Conservation (phyloP, 2,329 filamentous ascomycete species). For the Colletotrichum sp. region DNA sequence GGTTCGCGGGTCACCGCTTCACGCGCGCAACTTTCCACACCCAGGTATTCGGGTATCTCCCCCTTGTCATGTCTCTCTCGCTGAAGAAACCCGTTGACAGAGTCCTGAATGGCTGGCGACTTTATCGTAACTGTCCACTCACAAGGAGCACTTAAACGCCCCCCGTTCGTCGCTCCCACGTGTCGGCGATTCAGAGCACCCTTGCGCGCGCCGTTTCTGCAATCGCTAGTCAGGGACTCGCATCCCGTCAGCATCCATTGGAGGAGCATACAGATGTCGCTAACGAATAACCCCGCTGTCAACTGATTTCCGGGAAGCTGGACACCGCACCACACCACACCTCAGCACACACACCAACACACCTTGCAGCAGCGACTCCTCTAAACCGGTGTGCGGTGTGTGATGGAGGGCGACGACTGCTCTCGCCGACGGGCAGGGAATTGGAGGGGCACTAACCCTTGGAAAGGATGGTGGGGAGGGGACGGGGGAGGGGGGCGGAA, state of each 20-base stretch:
- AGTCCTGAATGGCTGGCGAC: neutral
- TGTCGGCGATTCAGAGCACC: neutral
- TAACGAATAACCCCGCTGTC: neutral
- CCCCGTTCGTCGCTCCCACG: neutral
- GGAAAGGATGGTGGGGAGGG: neutral
- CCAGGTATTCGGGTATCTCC: neutral
- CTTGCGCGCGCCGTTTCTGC: neutral
- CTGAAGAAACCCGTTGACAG: neutral
- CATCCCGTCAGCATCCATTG: neutral
- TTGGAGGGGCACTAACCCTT: neutral
- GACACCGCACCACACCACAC: neutral
- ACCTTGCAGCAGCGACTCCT: neutral
- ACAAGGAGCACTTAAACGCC: accelerated
- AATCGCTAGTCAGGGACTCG: neutral
- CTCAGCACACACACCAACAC: neutral
- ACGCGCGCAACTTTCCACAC: neutral
- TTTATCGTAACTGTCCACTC: neutral
- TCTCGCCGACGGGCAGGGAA: neutral
- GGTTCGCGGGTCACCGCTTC: neutral
- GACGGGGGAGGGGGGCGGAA: neutral
- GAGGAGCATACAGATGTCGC: neutral
- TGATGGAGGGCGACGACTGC: neutral
- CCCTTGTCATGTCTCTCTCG: neutral
- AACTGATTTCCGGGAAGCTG: neutral
- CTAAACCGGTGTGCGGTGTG: neutral